A percentile compares a stretch with the other conserved stretches of the same genome.
Conservation (phyloP, 2,329 filamentous ascomycete genomes). For the Fusarium gaditjirri region DNA sequence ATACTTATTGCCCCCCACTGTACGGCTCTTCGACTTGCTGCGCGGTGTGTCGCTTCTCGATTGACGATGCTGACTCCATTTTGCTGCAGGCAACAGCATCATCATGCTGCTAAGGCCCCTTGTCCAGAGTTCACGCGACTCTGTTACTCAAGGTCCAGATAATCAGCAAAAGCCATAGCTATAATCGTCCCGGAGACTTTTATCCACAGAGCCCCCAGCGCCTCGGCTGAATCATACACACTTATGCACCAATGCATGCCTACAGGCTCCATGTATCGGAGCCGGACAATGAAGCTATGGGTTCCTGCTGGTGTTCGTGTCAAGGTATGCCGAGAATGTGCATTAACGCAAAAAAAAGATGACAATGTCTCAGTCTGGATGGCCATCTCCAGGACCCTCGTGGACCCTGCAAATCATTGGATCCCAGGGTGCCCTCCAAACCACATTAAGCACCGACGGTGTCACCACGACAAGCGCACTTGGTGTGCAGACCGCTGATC, state of each 20-base stretch:
- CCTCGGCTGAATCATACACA: slow-evolving; percentile 14
- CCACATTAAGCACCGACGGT: slow-evolving; percentile 41
- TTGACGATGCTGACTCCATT: slow-evolving; percentile 30
- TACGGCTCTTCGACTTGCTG: slow-evolving; percentile 3
- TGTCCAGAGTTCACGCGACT: slow-evolving; percentile 42
- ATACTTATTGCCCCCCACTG: too few relatives aligned
- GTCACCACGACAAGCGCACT: slow-evolving; percentile 31
- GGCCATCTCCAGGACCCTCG: slow-evolving; percentile 24
- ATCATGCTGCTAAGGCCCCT: slow-evolving; percentile 37
- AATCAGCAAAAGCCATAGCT: slow-evolving; percentile 30
- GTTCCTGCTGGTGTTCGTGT: slow-evolving; percentile 14
- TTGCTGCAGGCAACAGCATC: slow-evolving; percentile 40
- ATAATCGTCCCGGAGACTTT: slow-evolving; percentile 26
- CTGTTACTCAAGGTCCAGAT: slow-evolving; percentile 32
- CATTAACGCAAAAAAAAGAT: slow-evolving; percentile 8
- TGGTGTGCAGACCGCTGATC: slow-evolving; percentile 40
- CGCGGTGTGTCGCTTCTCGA: slow-evolving; percentile 12
- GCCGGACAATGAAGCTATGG: slow-evolving; percentile 12
- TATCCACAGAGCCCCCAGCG: slow-evolving; percentile 33
- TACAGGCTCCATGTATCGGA: not conserved
- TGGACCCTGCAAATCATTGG: slow-evolving; percentile 42
- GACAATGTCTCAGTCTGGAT: slow-evolving; percentile 18
- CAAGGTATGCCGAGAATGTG: slow-evolving; percentile 7
- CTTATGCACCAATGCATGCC: slow-evolving; percentile 8
- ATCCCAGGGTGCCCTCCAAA: slow-evolving; percentile 14